phyloP scores from a whole-genome alignment of 495 filamentous ascomycete species.

The Aspergillus campestris region DNA sequence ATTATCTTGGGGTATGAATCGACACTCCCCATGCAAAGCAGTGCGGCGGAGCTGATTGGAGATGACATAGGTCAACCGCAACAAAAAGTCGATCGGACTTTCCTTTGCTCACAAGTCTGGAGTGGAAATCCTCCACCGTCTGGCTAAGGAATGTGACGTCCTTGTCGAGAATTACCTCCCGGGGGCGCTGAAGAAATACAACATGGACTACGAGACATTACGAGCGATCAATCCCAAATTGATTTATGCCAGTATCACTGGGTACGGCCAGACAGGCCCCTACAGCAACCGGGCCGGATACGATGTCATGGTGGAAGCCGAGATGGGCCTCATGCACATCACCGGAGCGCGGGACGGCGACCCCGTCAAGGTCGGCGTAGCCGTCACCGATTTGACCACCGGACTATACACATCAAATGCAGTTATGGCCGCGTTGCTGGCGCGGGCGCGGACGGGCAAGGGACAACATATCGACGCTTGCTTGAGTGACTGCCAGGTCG shows the following conservation, averaged over 20 bases:
- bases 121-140: constrained; percentile 74
- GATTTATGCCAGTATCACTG: constrained; percentile 63
- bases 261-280: constrained; percentile 87
- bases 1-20: constrained; percentile 70
- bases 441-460: constrained; percentile 54
- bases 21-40: not conserved
- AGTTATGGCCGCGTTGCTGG: constrained; percentile 87
- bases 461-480: constrained; percentile 92
- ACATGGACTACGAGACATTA: constrained; percentile 75
- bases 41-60: not conserved
- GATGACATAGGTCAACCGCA: constrained; percentile 68
- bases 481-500: constrained; percentile 89
- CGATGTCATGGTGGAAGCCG: constrained; percentile 98
- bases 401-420: constrained; percentile 95
- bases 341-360: constrained; percentile 80
- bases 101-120: constrained; percentile 82
- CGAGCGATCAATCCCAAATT: constrained; percentile 66
- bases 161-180: constrained; percentile 97
- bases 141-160: constrained; percentile 80
- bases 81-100: constrained; percentile 89
- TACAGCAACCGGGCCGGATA: constrained; percentile 87
- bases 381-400: constrained; percentile 92
- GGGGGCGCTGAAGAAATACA: constrained; percentile 82
- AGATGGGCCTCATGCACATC: constrained; percentile 98
- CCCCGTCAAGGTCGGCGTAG: constrained; percentile 95